phyloP scores from a whole-genome alignment of 2,329 filamentous ascomycete genomes.

The Fusarium chlamydosporum region DNA sequence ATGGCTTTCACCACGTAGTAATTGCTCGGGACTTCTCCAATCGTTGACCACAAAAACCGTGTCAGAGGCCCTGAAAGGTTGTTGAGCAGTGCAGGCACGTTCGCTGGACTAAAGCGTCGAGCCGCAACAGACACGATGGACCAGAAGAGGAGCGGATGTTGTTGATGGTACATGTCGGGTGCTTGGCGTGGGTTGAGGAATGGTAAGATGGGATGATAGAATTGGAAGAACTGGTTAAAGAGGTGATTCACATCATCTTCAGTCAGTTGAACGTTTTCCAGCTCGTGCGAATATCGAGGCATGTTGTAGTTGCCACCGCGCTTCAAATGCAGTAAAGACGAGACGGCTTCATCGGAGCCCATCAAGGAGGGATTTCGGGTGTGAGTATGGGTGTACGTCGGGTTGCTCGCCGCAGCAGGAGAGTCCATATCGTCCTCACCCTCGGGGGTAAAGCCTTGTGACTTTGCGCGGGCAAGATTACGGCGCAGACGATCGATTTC shows the following conservation, averaged over 20 bases:
- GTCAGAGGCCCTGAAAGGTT: slow-evolving; percentile 78
- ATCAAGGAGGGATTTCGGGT: slow-evolving; percentile 74
- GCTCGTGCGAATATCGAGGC: slow-evolving; percentile 70
- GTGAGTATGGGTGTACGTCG: slow-evolving; percentile 71
- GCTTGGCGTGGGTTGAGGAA: slow-evolving; percentile 77
- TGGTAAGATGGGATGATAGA: slow-evolving; percentile 83
- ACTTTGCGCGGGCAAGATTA: slow-evolving; percentile 71
- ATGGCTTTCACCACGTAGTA: slow-evolving; percentile 87
- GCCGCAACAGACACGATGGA: slow-evolving; percentile 82
- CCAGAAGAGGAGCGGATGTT: slow-evolving; percentile 89
- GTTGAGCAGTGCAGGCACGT: slow-evolving; percentile 74
- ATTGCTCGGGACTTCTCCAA: slow-evolving; percentile 81
- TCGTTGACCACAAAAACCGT: slow-evolving; percentile 80
- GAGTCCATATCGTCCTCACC: slow-evolving; percentile 71
- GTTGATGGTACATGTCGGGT: slow-evolving; percentile 81
- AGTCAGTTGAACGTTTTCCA: slow-evolving; percentile 75
- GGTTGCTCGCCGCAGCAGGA: slow-evolving; percentile 66
- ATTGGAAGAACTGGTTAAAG: slow-evolving; percentile 81
- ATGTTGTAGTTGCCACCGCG: slow-evolving; percentile 73
- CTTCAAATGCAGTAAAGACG: slow-evolving; percentile 75
- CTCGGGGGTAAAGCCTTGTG: slow-evolving; percentile 69
- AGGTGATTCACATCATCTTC: slow-evolving; percentile 74
- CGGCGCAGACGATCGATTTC: slow-evolving; percentile 79
- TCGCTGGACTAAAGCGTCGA: slow-evolving; percentile 72
- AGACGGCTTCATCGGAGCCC: slow-evolving; percentile 78